Evolutionary conservation across 106 monocot genomes (phyloP).

Genomic region (Dendrobium chrysotoxum): DNA sequence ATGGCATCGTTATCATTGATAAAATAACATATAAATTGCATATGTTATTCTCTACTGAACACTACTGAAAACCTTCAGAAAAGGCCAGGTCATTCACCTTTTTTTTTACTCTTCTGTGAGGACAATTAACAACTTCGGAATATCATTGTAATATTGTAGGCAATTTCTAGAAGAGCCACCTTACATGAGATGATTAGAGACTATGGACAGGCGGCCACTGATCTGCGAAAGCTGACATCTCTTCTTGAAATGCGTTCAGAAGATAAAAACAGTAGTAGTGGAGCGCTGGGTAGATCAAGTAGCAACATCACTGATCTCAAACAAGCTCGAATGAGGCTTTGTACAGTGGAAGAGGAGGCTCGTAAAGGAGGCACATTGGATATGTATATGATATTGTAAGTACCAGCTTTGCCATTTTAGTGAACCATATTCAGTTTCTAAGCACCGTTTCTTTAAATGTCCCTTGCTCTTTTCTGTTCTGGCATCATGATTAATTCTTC

Average conservation of each 20-base stretch:
- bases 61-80: background rate
- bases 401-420: background rate
- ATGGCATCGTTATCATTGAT: background rate
- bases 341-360: conserved; percentile 57
- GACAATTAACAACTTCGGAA: background rate
- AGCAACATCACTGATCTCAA: conserved; percentile 33
- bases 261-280: conserved; percentile 24
- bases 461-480: background rate
- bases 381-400: conserved; percentile 94
- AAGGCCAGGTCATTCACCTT: background rate
- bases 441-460: background rate
- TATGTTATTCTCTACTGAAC: background rate
- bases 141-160: conserved; percentile 33
- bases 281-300: conserved; percentile 16
- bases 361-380: conserved; percentile 53
- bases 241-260: conserved; percentile 51
- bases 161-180: conserved; percentile 91
- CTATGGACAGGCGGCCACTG: conserved; percentile 69
- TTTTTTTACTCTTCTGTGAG: background rate
- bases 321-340: conserved; percentile 47
- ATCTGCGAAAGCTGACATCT: conserved; percentile 57
- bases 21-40: background rate
- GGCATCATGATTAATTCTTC: background rate
- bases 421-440: background rate
- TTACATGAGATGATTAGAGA: conserved; percentile 95